These are phyloP conservation scores for Mycena epipterygia DNA, from an alignment of 768 basidiomycete species.

Conservation along the genomic window DNA sequence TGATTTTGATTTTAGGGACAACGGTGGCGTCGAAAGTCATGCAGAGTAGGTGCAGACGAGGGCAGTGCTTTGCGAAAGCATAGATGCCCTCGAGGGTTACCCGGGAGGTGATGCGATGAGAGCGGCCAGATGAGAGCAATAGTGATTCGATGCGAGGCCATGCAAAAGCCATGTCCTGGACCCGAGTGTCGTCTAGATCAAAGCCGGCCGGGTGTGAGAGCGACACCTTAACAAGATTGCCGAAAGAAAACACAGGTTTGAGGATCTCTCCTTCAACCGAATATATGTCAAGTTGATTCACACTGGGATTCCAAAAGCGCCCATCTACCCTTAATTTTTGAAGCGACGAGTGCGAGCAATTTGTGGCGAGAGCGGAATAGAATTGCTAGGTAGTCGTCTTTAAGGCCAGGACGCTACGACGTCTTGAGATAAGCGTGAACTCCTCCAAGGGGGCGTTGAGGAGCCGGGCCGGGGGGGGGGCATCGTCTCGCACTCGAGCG, in stretches of 20 bases:
- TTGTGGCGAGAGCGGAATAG: neutral
- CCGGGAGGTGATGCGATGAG: neutral
- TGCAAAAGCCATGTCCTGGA: neutral
- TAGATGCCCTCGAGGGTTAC: neutral
- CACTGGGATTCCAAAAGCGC: neutral
- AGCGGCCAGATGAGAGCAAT: neutral
- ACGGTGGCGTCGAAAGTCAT: constrained; percentile 1
- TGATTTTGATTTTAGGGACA: neutral
- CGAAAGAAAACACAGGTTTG: neutral
- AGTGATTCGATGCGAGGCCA: constrained; percentile 7
- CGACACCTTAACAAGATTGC: neutral
- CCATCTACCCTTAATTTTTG: neutral
- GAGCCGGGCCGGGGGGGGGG: too few species aligned
- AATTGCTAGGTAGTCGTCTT: neutral
- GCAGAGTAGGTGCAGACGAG: neutral
- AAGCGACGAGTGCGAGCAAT: neutral
- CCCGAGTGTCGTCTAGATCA: neutral
- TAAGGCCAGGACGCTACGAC: too few species aligned
- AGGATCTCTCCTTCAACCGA: neutral
- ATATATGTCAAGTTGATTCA: neutral
- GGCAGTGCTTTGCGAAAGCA: constrained; percentile 5
- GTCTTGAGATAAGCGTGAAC: too few species aligned
- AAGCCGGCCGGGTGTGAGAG: neutral
- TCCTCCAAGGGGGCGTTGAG: too few species aligned
- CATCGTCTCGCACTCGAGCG: too few species aligned